phyloP scores from a whole-genome alignment of 148 eudicot species.

The Simmondsia chinensis region DNA sequence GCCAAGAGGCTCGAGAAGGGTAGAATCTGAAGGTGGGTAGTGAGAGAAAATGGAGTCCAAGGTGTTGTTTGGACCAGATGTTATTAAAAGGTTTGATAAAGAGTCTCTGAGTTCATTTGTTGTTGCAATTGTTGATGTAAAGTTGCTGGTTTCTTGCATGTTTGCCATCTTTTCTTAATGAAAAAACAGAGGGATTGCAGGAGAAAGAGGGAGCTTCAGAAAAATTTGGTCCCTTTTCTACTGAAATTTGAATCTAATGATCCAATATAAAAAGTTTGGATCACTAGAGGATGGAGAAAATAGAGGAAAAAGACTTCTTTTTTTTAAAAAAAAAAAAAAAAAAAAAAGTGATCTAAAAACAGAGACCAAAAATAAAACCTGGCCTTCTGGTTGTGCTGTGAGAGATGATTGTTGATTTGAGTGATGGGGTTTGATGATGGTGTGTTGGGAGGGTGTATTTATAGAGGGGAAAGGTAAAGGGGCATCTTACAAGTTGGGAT shows the following conservation, averaged over 20 bases:
- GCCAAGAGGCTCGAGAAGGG: conserved; percentile 41
- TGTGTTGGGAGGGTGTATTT: conserved; percentile 13
- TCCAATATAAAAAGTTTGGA: not conserved
- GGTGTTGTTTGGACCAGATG: conserved; percentile 49
- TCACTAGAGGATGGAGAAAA: not conserved
- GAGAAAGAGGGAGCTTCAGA: conserved; percentile 19
- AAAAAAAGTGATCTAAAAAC: too few relatives aligned
- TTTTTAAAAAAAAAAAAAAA: too few relatives aligned
- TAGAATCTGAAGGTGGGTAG: conserved; percentile 24
- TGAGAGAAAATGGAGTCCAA: conserved; percentile 73
- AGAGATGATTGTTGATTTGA: conserved; percentile 6
- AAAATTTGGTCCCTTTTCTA: conserved; percentile 17
- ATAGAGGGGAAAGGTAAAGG: conserved; percentile 10
- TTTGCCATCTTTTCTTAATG: conserved; percentile 14
- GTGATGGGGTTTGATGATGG: conserved; percentile 9
- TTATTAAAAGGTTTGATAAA: conserved; percentile 54
- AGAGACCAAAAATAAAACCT: too few relatives aligned
- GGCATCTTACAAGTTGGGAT: not conserved
- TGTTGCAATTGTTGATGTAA: conserved; percentile 8
- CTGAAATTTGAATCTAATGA: not conserved
- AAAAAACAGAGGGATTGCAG: conserved; percentile 13
- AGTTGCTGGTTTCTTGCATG: conserved; percentile 37
- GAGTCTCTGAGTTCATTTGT: conserved; percentile 31
- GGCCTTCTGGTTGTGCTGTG: too few relatives aligned
- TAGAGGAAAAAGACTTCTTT: too few relatives aligned